Evolutionary conservation across 768 basidiomycete species (phyloP).

Genomic region (Xerocomellus amylosporus): DNA sequence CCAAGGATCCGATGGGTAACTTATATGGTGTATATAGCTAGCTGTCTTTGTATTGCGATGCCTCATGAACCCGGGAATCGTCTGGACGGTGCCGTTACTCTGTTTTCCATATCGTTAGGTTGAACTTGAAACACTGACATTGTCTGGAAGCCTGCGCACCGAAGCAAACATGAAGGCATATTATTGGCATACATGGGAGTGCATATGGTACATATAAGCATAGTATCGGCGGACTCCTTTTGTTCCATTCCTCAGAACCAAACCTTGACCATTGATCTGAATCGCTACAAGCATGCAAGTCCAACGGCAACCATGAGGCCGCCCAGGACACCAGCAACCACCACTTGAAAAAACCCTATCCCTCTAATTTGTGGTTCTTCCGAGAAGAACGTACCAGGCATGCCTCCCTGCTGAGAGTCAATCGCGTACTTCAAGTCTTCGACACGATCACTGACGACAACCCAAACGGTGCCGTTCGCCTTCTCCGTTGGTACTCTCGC

Average conservation of each 20-base stretch:
- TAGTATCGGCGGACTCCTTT: neutral
- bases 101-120: neutral
- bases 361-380: conserved; percentile 18
- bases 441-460: conserved; percentile 31
- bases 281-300: conserved; percentile 33
- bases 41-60: conserved; percentile 4
- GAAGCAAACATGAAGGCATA: conserved; percentile 14
- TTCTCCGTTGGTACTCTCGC: conserved; percentile 18
- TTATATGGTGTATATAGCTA: conserved; percentile 8
- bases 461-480: conserved; percentile 27
- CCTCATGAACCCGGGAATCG: neutral
- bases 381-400: conserved; percentile 31
- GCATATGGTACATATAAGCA: conserved; percentile 17
- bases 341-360: conserved; percentile 32
- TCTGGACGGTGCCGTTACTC: neutral
- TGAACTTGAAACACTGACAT: neutral
- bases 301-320: conserved; percentile 32
- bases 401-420: conserved; percentile 30
- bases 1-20: conserved; percentile 5
- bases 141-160: neutral
- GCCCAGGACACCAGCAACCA: conserved; percentile 31
- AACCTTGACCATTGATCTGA: conserved; percentile 8
- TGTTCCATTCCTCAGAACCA: neutral
- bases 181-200: conserved; percentile 9
- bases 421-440: conserved; percentile 34